Evolutionary conservation across 805 yeast species (phyloP), one percentile per base, ranked within the genome.

Genomic region (Candida peoriensis): DNA sequence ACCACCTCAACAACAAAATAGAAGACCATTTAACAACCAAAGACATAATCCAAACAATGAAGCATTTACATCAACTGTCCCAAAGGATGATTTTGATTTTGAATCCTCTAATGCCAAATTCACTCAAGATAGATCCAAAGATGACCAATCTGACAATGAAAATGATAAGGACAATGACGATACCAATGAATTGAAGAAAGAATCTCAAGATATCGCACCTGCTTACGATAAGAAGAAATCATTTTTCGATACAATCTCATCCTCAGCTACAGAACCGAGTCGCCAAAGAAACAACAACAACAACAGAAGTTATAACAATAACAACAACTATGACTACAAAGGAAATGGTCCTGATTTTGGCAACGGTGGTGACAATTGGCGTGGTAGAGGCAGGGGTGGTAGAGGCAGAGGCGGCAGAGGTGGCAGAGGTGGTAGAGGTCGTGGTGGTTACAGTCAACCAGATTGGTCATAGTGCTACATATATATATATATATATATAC

Each of bases 221-320:
- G 74, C 69, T 20, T 93, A 93, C 64, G 74, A 88, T 63, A 87
- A 80, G 58, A 72, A 74, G 51, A 75, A 87, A 11, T 88, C 97
- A 2, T 90, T 93, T 59, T 90, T 90, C 53, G 97, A 93, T 60
- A 76, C 74, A 42, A 75, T 90, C 38, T 82, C 95, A 9, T 74
- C 87, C 9, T 78, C 87, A 4, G 60, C 78, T 24, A 73, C 70
- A 34, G 38, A 16, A 24, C 30, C 34, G 14, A 22, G 13, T 9
- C 28, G 28, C 15, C 28, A 16, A 29, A 21, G 25, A 11, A 20
- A 32, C 52, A 56, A 21, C 55, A 66, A 34, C 63, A 64, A 13
- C 46, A 20, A 44, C 37, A 39, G 39, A 33, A 37, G 42, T 40
- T 35, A 43, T 28, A 47, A 39, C 46, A 45, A 47, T 37, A 38